Base-by-base conservation (phyloP, 129 eudicot genomes). In the Oenanthe sinensis region DNA sequence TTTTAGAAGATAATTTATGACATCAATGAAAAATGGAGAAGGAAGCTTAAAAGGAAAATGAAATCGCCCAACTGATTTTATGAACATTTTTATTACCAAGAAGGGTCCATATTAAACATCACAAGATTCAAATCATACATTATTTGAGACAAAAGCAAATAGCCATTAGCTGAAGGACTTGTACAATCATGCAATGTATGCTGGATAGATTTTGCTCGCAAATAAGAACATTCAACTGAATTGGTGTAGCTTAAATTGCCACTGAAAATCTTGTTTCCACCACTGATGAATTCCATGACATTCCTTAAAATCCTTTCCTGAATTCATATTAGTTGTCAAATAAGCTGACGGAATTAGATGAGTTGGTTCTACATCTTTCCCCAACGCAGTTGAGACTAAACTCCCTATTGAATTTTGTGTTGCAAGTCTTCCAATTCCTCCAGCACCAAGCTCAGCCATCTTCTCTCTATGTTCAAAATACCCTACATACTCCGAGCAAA, bases 401-500 rank as follows among this genome's bases (percentile, higher is more conserved):
- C 79, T 75, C 68, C 47, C 79, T 10, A 75, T 36, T 19, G 79
- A 48, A 52, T 48, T 16, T 14, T 77, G 71, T 1, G 87, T 80
- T 2, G 87, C 87, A 17, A 81, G 37, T 65, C 71, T 71, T 12
- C 77, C 84, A 33, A 33, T 33, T 33, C 36, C 36, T 33, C 36
- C 36, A 3, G 48, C 49, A 36, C 84, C 87, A 14, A 84, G 63
- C 20, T 42, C 28, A 63, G 62, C 79, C 87, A 84, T 84, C 43
- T 84, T 81, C 20, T 73, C 87, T 76, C 98, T 79, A 37, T 89
- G 90, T 55, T 89, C 87, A 62, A 89, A 93, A 75, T 91, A 91
- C 46, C 95, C 89, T 0, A 89, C 49, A 68, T 89, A 93, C 80
- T 86, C 97, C 0, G 95, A 84, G 78, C 90, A 91, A 5, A 93